phyloP scores from a whole-genome alignment of 2,329 filamentous ascomycete genomes.

The Fusarium temperatum region DNA sequence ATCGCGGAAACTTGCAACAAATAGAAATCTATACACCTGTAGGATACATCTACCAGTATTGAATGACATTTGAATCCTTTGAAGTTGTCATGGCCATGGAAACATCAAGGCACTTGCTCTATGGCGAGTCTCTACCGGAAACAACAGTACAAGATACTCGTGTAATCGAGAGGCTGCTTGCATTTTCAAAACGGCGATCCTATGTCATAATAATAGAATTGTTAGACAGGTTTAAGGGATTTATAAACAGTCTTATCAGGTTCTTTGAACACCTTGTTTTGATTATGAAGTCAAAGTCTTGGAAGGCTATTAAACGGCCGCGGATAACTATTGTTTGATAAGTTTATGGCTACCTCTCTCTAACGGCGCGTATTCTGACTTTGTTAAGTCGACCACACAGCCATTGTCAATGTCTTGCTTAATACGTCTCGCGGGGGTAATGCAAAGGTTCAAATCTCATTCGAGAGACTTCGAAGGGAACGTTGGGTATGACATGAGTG shows the following conservation, averaged over 20 bases:
- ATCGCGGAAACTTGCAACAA: background rate
- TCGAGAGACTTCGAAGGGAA: background rate
- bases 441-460: too few relatives aligned
- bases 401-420: background rate
- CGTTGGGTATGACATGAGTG: background rate
- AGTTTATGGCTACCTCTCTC: accelerated
- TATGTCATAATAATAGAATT: background rate
- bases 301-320: too few relatives aligned
- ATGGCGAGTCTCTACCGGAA: background rate
- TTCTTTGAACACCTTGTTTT: background rate
- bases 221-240: accelerated
- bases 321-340: background rate
- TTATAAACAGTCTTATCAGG: accelerated
- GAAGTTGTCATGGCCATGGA: too few relatives aligned
- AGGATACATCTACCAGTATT: background rate
- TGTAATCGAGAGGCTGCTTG: too few relatives aligned
- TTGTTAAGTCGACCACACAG: too few relatives aligned
- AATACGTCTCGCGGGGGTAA: background rate
- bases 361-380: accelerated
- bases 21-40: background rate
- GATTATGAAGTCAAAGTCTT: background rate
- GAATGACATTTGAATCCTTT: background rate
- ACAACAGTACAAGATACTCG: background rate
- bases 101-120: background rate
- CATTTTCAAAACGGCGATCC: background rate